phyloP scores from a whole-genome alignment of 2,329 filamentous ascomycete genomes.

The Chaetoscypha palmicola region DNA sequence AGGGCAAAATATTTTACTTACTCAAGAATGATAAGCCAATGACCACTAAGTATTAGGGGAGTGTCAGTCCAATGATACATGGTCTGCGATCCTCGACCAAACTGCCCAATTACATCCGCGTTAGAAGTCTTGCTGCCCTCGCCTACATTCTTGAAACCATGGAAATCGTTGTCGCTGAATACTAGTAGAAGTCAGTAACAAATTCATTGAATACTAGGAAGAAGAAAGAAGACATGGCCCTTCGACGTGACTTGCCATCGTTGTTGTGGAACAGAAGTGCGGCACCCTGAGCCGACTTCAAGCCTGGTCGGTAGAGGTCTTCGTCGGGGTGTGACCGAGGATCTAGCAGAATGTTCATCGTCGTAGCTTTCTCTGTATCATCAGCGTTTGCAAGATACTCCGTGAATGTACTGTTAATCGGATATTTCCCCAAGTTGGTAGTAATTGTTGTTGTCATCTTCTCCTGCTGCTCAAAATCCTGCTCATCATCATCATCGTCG shows the following conservation, averaged over 20 bases:
- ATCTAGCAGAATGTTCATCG: conserved; percentile 31
- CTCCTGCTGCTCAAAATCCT: conserved; percentile 31
- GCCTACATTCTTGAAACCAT: conserved; percentile 31
- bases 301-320: conserved; percentile 21
- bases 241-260: conserved; percentile 28
- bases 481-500: conserved; percentile 24
- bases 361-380: conserved; percentile 24
- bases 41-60: conserved; percentile 31
- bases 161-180: conserved; percentile 29
- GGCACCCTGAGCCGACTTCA: conserved; percentile 27
- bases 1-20: conserved; percentile 12
- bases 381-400: conserved; percentile 35
- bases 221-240: too few relatives aligned
- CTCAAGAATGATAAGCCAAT: conserved; percentile 31
- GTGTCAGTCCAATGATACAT: conserved; percentile 34
- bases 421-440: conserved; percentile 31
- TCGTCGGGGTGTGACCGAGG: conserved; percentile 13
- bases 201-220: background rate
- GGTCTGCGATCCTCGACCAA: conserved; percentile 32
- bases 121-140: conserved; percentile 30
- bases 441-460: conserved; percentile 26
- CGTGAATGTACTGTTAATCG: conserved; percentile 29
- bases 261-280: conserved; percentile 31
- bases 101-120: conserved; percentile 29
- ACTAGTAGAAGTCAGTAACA: conserved; percentile 11